Percentiles rank a stretch among this genome's conserved stretches.
These are phyloP conservation scores for Colletotrichum plurivorum DNA, from an alignment of 2,329 filamentous ascomycete species.

Conservation along the genomic window DNA sequence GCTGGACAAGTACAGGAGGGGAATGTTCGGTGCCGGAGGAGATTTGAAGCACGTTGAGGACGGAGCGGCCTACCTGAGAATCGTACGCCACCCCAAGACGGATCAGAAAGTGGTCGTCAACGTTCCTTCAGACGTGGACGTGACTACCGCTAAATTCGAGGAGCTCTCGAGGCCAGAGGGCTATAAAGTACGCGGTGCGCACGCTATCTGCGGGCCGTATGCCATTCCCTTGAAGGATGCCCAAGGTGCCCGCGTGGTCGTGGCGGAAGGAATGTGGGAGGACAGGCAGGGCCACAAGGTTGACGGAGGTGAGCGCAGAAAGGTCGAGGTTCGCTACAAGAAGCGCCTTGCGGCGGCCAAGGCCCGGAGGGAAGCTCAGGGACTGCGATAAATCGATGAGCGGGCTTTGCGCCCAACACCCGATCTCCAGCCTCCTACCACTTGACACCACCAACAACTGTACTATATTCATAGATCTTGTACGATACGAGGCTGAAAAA, in stretches of 20 bases:
- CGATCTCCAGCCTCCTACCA: conserved; percentile 32
- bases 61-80: conserved; percentile 65
- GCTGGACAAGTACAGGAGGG: conserved; percentile 86
- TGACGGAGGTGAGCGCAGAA: conserved; percentile 94
- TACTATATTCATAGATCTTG: conserved; percentile 39
- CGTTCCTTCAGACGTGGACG: conserved; percentile 62
- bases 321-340: conserved; percentile 89
- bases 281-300: conserved; percentile 89
- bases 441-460: conserved; percentile 37
- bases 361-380: conserved; percentile 69
- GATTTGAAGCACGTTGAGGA: conserved; percentile 81
- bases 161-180: conserved; percentile 57
- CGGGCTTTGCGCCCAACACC: conserved; percentile 2
- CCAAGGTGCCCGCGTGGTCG: conserved; percentile 74
- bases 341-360: conserved; percentile 83
- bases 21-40: conserved; percentile 84
- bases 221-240: conserved; percentile 78
- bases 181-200: conserved; percentile 77
- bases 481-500: conserved; percentile 39
- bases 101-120: conserved; percentile 69
- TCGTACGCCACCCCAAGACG: conserved; percentile 57
- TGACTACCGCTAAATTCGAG: conserved; percentile 45
- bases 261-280: conserved; percentile 95
- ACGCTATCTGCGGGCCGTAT: conserved; percentile 81
- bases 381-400: conserved; percentile 28